phyloP scores from a whole-genome alignment of 768 basidiomycete genomes.

The Boletus tomentosulus region DNA sequence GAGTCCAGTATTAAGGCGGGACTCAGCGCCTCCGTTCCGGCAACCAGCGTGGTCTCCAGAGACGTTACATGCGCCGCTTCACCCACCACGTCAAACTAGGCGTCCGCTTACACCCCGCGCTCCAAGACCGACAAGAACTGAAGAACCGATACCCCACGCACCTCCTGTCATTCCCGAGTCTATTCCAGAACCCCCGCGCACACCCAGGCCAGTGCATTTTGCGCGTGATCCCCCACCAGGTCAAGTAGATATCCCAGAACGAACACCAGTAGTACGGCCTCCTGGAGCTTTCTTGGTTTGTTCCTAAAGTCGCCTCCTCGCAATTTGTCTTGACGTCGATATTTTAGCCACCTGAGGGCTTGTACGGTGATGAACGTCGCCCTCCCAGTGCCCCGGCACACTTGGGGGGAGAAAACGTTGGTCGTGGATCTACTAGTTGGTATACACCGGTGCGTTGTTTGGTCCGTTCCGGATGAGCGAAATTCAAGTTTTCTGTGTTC shows the following conservation, averaged over 20 bases:
- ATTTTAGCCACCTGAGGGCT: slow-evolving; percentile 14
- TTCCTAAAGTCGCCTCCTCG: neutral
- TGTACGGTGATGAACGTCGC: slow-evolving; percentile 17
- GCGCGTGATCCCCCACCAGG: slow-evolving; percentile 9
- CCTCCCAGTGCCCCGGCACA: slow-evolving; percentile 23
- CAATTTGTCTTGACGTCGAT: slow-evolving; percentile 2
- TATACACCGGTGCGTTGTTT: slow-evolving; percentile 21
- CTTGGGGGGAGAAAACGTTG: slow-evolving; percentile 15
- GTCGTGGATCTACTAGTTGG: slow-evolving; percentile 21
- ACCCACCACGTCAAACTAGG: slow-evolving; percentile 5
- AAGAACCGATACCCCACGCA: neutral
- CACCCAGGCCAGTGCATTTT: slow-evolving; percentile 5
- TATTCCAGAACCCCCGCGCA: slow-evolving; percentile 1
- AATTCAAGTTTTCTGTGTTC: neutral
- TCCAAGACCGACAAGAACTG: neutral
- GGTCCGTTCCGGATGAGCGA: neutral
- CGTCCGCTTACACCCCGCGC: slow-evolving; percentile 4
- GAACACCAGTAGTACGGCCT: slow-evolving; percentile 21
- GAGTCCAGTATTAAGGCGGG: slow-evolving; percentile 32
- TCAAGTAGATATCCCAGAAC: slow-evolving; percentile 12
- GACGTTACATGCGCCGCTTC: slow-evolving; percentile 7
- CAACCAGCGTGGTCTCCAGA: slow-evolving; percentile 22
- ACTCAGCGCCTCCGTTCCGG: slow-evolving; percentile 27
- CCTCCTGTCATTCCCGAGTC: slow-evolving; percentile 10
- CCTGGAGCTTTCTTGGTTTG: slow-evolving; percentile 22